Evolutionary conservation across 2,329 filamentous ascomycete species (phyloP).

Genomic region (Bipolaris gigantea): DNA sequence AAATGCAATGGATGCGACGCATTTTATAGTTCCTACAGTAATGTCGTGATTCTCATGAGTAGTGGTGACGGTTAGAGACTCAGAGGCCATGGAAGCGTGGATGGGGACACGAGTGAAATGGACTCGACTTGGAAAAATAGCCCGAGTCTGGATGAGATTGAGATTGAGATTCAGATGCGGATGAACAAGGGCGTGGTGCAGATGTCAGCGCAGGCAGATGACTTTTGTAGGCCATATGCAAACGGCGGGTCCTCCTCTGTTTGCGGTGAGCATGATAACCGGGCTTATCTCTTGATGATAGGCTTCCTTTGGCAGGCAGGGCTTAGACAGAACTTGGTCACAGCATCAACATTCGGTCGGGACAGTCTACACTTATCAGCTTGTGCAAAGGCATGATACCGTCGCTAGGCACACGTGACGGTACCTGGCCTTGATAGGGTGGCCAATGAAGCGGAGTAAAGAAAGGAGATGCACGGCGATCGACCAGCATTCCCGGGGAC

Average conservation of each 20-base stretch:
- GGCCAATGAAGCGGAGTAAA: neutral
- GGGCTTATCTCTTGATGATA: constrained; percentile 38
- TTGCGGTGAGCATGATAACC: constrained; percentile 28
- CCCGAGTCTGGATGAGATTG: neutral
- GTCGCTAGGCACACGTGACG: constrained; percentile 3
- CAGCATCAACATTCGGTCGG: constrained; percentile 5
- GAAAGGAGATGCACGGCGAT: constrained; percentile 6
- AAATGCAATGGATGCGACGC: constrained; percentile 47
- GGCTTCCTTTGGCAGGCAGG: constrained; percentile 26
- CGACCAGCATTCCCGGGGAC: constrained; percentile 7
- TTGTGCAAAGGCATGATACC: constrained; percentile 1
- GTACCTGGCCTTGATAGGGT: constrained; percentile 6
- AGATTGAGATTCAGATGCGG: neutral
- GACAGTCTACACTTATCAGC: constrained; percentile 12
- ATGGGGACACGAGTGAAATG: neutral
- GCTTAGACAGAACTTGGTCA: constrained; percentile 6
- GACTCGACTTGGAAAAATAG: neutral
- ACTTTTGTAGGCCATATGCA: constrained; percentile 16
- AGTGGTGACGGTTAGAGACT: constrained; percentile 17
- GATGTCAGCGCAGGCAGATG: neutral
- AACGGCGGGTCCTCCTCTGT: constrained; percentile 18
- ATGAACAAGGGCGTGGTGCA: neutral
- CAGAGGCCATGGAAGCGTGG: constrained; percentile 19
- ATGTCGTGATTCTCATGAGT: constrained; percentile 21
- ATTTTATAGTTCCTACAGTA: constrained; percentile 36